Evolutionary conservation across 306 rosid species (phyloP).

Genomic region (Parietaria judaica): DNA sequence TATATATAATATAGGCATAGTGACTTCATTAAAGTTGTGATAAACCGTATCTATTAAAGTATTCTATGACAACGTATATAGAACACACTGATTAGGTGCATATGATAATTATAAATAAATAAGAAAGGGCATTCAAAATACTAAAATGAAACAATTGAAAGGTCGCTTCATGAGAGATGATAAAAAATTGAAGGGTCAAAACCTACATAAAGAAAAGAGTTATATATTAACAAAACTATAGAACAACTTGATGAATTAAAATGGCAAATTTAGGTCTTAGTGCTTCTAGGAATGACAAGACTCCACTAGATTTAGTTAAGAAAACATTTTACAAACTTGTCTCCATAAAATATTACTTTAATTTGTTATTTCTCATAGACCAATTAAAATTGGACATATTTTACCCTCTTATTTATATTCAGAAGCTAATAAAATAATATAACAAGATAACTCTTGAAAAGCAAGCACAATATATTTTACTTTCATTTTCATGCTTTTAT

Average conservation of each 20-base stretch:
- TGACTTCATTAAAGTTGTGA: too few relatives aligned
- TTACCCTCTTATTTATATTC: too few relatives aligned
- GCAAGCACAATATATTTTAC: too few relatives aligned
- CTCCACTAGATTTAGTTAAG: neutral
- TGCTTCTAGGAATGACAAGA: neutral
- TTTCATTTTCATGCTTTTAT: too few relatives aligned
- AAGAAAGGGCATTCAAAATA: neutral
- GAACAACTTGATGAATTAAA: neutral
- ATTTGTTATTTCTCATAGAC: neutral
- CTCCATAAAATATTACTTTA: neutral
- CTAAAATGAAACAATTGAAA: slow-evolving; percentile 4
- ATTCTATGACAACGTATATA: neutral
- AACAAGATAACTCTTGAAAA: too few relatives aligned
- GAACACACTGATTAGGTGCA: neutral
- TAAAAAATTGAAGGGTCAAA: neutral
- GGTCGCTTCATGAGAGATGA: neutral
- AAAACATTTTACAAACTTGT: neutral
- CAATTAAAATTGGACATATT: too few relatives aligned
- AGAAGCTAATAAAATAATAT: too few relatives aligned
- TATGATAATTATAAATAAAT: neutral
- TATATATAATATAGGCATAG: too few relatives aligned
- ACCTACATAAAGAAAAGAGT: neutral
- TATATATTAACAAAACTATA: neutral
- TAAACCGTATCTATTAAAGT: neutral
- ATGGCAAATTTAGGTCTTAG: neutral